phyloP scores from a whole-genome alignment of 139 green algal genomes.

The Klebsormidium nitens region DNA sequence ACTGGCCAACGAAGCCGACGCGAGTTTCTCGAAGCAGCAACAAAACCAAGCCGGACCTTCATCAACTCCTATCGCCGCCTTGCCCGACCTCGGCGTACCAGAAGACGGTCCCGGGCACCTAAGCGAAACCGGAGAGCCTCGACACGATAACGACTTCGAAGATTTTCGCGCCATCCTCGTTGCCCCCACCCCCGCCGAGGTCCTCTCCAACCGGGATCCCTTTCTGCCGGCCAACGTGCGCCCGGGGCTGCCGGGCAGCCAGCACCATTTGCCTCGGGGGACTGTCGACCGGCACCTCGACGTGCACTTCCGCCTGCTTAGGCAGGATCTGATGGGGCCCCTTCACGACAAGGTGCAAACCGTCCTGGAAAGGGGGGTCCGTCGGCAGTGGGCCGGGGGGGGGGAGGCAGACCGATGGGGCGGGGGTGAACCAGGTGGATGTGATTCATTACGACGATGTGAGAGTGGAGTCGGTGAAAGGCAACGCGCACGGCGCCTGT shows the following conservation, averaged over 20 bases:
- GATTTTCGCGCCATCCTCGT: slow-evolving; percentile 37
- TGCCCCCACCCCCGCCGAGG: slow-evolving; percentile 47
- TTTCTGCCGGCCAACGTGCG: slow-evolving; percentile 58
- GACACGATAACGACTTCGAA: slow-evolving; percentile 56
- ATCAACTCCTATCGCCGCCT: too few species aligned
- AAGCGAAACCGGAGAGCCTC: slow-evolving; percentile 2
- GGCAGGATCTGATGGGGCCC: slow-evolving; percentile 51
- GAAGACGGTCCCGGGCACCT: slow-evolving; percentile 28
- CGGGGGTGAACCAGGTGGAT: slow-evolving; percentile 7
- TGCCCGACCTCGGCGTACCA: too few species aligned
- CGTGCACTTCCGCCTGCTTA: slow-evolving; percentile 60
- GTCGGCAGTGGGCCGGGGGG: slow-evolving; percentile 3
- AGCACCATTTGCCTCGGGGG: slow-evolving; percentile 36
- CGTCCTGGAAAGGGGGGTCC: slow-evolving; percentile 28
- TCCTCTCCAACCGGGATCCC: slow-evolving; percentile 40
- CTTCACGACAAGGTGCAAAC: slow-evolving; percentile 39
- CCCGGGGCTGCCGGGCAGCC: slow-evolving; percentile 24
- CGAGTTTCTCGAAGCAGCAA: too few species aligned
- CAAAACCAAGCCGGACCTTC: too few species aligned
- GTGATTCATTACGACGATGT: slow-evolving; percentile 10
- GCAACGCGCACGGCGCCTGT: background rate
- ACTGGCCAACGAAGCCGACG: too few species aligned
- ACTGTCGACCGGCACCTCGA: slow-evolving; percentile 48
- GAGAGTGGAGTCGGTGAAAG: background rate
- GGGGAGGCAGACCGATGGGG: background rate